phyloP scores from a whole-genome alignment of 768 basidiomycete genomes.

The Hebeloma cylindrosporum region DNA sequence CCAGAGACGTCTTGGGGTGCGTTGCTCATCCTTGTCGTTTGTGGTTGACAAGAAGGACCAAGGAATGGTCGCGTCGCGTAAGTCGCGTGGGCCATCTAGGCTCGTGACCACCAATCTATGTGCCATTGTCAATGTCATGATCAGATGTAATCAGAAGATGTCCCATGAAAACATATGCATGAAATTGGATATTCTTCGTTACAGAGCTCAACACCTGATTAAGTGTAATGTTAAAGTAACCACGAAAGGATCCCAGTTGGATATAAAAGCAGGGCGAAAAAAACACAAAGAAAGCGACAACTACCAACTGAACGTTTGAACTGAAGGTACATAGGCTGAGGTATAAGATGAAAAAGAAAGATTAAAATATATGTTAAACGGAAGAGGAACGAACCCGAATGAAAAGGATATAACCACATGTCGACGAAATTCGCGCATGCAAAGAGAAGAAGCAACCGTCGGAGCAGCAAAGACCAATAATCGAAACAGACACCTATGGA shows the following conservation, averaged over 20 bases:
- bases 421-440: neutral
- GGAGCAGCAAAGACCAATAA: neutral
- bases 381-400: constrained; percentile 14
- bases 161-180: neutral
- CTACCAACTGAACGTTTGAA: constrained; percentile 13
- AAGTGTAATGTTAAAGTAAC: constrained; percentile 18
- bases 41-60: constrained; percentile 6
- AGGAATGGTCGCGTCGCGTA: neutral
- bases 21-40: neutral
- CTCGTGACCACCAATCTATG: no score
- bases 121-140: neutral
- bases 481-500: constrained; percentile 33
- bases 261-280: constrained; percentile 10
- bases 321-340: constrained; percentile 7
- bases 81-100: neutral
- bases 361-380: constrained; percentile 12
- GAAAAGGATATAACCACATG: constrained; percentile 2
- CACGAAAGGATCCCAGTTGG: constrained; percentile 12
- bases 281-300: constrained; percentile 11
- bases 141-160: neutral
- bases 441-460: neutral
- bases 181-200: constrained; percentile 8
- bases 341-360: constrained; percentile 17
- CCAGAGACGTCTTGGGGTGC: no score
- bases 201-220: constrained; percentile 17